phyloP scores from a whole-genome alignment of 352 stramenopile genomes.

The Phytophthora vignae region DNA sequence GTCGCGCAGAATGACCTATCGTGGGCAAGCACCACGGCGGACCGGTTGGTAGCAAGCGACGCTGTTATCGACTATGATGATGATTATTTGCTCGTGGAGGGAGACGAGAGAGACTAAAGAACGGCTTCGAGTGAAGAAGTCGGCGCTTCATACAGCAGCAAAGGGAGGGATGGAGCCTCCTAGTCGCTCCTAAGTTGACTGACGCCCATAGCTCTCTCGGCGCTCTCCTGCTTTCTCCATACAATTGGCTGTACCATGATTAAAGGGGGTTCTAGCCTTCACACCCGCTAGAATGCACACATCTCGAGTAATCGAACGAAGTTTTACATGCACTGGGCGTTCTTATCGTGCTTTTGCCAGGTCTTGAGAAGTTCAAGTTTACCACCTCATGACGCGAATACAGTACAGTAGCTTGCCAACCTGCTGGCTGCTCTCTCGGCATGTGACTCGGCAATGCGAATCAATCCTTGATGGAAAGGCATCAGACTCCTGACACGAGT shows the following conservation, averaged over 20 bases:
- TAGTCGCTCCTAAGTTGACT: conserved; percentile 3
- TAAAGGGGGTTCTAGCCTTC: conserved; percentile 24
- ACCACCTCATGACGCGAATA: conserved; percentile 5
- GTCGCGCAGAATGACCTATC: conserved; percentile 60
- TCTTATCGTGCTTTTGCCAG: not conserved
- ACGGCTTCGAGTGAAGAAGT: conserved; percentile 27
- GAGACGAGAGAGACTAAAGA: conserved; percentile 9
- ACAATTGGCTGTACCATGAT: conserved; percentile 36
- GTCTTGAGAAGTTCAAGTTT: not conserved
- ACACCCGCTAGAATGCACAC: conserved; percentile 25
- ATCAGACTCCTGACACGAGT: conserved; percentile 12
- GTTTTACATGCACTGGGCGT: conserved; percentile 24
- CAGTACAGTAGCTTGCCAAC: not conserved
- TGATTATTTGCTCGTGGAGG: conserved; percentile 50
- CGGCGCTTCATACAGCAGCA: conserved; percentile 9
- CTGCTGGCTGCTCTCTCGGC: conserved; percentile 12
- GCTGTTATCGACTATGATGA: conserved; percentile 57
- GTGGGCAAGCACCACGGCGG: conserved; percentile 55
- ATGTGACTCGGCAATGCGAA: conserved; percentile 11
- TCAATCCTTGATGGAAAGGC: not conserved
- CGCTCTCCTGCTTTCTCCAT: conserved; percentile 12
- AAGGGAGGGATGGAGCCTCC: conserved; percentile 17
- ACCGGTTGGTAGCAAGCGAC: conserved; percentile 66
- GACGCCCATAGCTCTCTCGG: conserved; percentile 5
- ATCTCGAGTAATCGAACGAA: conserved; percentile 36